Evolutionary conservation across 257 asterid species (phyloP), one percentile per base, ranked within the genome.

Genomic region (Paraleonurus japonicus): DNA sequence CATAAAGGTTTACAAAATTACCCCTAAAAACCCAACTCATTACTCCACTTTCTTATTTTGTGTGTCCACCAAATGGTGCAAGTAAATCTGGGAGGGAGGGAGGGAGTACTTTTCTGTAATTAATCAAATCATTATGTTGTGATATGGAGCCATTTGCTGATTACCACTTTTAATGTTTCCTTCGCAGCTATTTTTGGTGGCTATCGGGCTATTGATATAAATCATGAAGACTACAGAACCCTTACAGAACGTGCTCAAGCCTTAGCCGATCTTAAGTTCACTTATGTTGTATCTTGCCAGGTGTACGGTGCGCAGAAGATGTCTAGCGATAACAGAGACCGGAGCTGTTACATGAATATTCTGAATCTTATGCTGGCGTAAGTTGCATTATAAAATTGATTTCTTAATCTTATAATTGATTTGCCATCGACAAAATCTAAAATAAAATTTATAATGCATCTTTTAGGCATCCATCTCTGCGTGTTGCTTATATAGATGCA

Each of bases 231-330:
- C 45, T 83, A 82, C 83, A 85, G 62, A 76, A 76, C 7, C 59
- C 83, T 87, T 54, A 84, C 75, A 86, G 96, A 83, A 76, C 72
- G 53, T 35, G 93, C 95, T 27, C 89, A 85, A 67, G 99, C 99
- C 71, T 81, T 92, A 81, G 99, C 99, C 19, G 98, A 95, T 85
- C 60, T 92, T 83, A 95, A 95, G 82, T 95, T 95, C 82, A 95
- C 99, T 65, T 95, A 95, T 78, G 96, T 95, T 55, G 99, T 95
- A 60, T 95, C 99, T 41, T 95, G 99, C 80, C 99, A 95, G 80
- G 75, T 88, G 61, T 95, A 95, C 70, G 99, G 99, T 63, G 85
- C 88, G 71, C 98, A 92, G 83, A 95, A 95, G 75, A 87, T 89
- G 79, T 89, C 99, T 48, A 77, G 89, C 63, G 90, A 85, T 61